Evolutionary conservation across 129 eudicot species (phyloP), one percentile per base, ranked within the genome.

Genomic region (Arctium minus): DNA sequence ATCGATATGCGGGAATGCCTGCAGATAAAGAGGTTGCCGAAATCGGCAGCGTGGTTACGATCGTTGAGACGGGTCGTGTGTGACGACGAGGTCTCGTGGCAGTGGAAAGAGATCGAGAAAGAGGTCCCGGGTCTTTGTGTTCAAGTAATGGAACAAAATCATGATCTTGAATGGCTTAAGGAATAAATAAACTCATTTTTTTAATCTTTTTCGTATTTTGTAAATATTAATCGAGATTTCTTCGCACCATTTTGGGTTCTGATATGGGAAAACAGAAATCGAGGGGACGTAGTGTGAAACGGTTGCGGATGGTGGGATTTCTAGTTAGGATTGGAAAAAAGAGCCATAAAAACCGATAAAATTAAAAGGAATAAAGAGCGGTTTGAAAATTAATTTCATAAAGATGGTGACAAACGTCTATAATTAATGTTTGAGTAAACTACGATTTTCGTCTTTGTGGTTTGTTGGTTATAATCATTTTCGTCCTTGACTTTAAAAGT

Each of bases 1-100:
- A 90, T 95, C 31, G 97, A 92, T 32, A 95, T 95, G 99, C 86
- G 93, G 35, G 97, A 95, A 80, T 95, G 99, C 67, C 88, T 90
- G 0, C 88, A 50, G 46, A 85, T 89, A 1, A 86, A 84, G 79
- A 80, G 53, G 35, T 78, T 95, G 83, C 99, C 99, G 1, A 88
- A 30, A 72, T 86, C 93, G 1, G 79, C 81, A n/a, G 62, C 33
- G 10, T 38, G 82, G 2, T 68, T 93, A 80, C 42, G 77, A 73
- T 74, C 86, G 3, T 77, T 95, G 86, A 78, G 88, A 9, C 83
- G 90, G 18, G 99, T 95, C 0, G 68, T 90, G 31, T 95, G 99
- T 74, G 99, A 95, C 38, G 97, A 91, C 74, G 97, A 95, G 81
- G 83, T 91, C 42, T 90, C 88, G 0, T 86, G 87, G 90, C 84